phyloP scores from a whole-genome alignment of 2,329 filamentous ascomycete species.

The Aschersonia sp. region DNA sequence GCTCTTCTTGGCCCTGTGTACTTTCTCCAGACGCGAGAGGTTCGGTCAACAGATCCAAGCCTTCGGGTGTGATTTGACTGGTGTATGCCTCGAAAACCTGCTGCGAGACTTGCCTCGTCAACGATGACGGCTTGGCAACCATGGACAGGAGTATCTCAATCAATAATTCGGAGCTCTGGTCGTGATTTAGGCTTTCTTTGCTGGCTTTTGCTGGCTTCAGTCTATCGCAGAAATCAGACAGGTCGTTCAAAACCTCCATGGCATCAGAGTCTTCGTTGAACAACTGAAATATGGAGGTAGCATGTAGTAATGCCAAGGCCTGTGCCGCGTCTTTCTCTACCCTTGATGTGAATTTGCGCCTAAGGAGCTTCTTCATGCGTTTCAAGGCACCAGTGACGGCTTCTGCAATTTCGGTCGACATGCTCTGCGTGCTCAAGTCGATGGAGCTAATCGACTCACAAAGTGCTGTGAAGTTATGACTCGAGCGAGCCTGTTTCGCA shows the following conservation, averaged over 20 bases:
- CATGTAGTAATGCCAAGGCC: conserved; percentile 68
- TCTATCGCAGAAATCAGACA: conserved; percentile 62
- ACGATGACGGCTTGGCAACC: conserved; percentile 67
- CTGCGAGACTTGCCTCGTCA: conserved; percentile 76
- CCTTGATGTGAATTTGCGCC: conserved; percentile 19
- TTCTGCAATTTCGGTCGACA: conserved; percentile 39
- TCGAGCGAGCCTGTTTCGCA: conserved; percentile 38
- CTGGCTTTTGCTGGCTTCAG: conserved; percentile 32
- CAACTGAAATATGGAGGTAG: conserved; percentile 72
- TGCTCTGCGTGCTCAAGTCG: conserved; percentile 33
- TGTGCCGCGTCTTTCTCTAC: conserved; percentile 30
- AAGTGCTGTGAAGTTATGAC: conserved; percentile 36
- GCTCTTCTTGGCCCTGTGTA: conserved; percentile 66
- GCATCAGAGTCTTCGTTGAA: conserved; percentile 85
- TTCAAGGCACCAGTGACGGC: conserved; percentile 37
- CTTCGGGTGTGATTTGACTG: conserved; percentile 55
- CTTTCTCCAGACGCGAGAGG: conserved; percentile 71
- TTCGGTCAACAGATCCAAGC: conserved; percentile 50
- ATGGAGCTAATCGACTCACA: conserved; percentile 40
- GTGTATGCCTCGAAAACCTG: conserved; percentile 81
- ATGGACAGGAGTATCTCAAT: conserved; percentile 87
- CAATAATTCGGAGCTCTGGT: conserved; percentile 53
- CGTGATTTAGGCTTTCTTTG: conserved; percentile 35
- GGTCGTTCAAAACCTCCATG: conserved; percentile 65
- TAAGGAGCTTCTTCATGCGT: conserved; percentile 37